A percentile compares a stretch with the other conserved stretches of the same genome.
Evolutionary conservation across 257 asterid species (phyloP).

Genomic region (Eucommia ulmoides): DNA sequence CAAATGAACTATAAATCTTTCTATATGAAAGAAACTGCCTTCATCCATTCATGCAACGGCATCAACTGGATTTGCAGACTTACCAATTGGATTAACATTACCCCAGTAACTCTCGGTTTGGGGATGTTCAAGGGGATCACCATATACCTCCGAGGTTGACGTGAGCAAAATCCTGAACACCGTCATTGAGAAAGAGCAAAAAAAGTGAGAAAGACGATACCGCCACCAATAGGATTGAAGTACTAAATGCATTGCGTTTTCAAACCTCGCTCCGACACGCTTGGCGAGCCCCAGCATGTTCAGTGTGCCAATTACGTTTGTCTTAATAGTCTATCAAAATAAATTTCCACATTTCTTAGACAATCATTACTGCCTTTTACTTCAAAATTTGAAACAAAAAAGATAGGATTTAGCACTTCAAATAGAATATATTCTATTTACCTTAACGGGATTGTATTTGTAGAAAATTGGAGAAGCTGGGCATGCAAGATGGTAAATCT

Average conservation of each 20-base stretch:
- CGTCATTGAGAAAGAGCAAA: conserved; percentile 1
- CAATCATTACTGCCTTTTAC: too few species aligned
- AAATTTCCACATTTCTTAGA: too few species aligned
- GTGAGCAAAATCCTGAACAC: conserved; percentile 71
- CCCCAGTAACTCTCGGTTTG: conserved; percentile 98
- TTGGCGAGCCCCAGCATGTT: conserved; percentile 99
- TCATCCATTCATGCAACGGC: too few species aligned
- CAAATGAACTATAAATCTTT: too few species aligned
- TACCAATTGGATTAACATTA: conserved; percentile 96
- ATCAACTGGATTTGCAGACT: too few species aligned
- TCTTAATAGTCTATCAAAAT: conserved; percentile 74
- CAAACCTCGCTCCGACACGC: conserved; percentile 95
- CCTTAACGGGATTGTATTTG: conserved; percentile 98
- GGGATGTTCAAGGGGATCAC: conserved; percentile 94
- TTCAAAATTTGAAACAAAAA: too few species aligned
- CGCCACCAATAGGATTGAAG: background rate
- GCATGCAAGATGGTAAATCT: conserved; percentile 96
- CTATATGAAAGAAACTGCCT: too few species aligned
- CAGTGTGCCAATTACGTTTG: conserved; percentile 87
- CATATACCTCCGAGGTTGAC: conserved; percentile 94
- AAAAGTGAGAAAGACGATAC: too few species aligned
- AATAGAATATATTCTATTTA: too few species aligned
- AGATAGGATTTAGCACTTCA: too few species aligned
- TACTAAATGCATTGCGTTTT: background rate
- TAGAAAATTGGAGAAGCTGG: conserved; percentile 99